Base-by-base conservation (phyloP, 352 stramenopile species). In the Phytophthora rubi region DNA sequence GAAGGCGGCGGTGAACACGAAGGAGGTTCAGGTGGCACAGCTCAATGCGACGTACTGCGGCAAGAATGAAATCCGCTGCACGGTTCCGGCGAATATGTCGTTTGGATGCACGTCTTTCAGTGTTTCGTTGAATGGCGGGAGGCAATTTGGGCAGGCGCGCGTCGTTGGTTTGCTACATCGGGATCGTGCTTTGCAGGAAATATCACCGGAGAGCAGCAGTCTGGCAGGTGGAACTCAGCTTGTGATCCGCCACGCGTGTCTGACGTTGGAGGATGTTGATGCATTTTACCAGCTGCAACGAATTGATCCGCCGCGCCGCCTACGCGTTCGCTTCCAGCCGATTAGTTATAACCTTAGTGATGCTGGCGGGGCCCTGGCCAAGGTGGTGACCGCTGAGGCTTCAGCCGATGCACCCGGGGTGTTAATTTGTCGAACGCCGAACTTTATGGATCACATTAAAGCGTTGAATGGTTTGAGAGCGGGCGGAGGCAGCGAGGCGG, bases 121-220 rank as follows among this genome's bases (percentile, higher is more conserved):
- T 28, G 69, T 91, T 0, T 93, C 85, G 15, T 62, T 91, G 23
- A 93, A 93, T 65, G 83, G 82, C 3, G 85, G 85, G 0, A 75
- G 80, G 3, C 85, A 93, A 70, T 93, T 83, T 45, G 77, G 80
- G 1, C 72, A 70, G 47, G 59, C 76, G 6, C 73, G 68, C 0
- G 72, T 85, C 0, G 54, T 83, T 3, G 80, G 75, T 0, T 68
- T 91, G 30, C 54, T 93, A 1, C 61, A 90, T 67, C 78, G 85
- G 0, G 82, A 89, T 32, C 81, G 85, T 9, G 62, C 35, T 1
- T 52, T 91, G 4, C 47, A 81, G n/a, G 62, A 56, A 1, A 77
- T 86, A 1, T 37, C 32, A 12, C 85, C 85, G 10, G 59, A 32
- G 2, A 80, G 71, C n/a, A 76, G 73, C 2, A 89, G 76, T 59